Conservation (phyloP, 257 asterid species). For the Salvia splendens region DNA sequence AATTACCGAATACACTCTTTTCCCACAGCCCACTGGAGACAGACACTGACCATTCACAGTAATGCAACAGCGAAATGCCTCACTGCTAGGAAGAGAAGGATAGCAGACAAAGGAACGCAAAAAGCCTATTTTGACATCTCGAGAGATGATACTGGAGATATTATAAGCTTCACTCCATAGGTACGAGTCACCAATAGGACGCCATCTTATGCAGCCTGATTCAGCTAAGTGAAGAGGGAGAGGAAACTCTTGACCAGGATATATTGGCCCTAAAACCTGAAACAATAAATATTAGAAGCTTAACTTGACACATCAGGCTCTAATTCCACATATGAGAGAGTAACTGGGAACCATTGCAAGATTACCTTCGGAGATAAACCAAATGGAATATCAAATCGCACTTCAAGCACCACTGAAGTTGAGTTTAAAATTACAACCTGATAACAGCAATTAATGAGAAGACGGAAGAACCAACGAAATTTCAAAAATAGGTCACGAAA, state of each 20-base stretch:
- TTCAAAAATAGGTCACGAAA: slow-evolving; percentile 21
- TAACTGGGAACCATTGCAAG: slow-evolving; percentile 16
- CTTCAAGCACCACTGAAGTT: slow-evolving; percentile 79
- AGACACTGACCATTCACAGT: slow-evolving; percentile 68
- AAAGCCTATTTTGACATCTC: slow-evolving; percentile 66
- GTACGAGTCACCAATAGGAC: slow-evolving; percentile 83
- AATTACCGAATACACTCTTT: slow-evolving; percentile 41
- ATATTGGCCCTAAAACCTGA: slow-evolving; percentile 90
- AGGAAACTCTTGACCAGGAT: slow-evolving; percentile 94
- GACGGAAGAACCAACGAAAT: slow-evolving; percentile 29
- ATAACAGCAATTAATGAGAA: slow-evolving; percentile 38
- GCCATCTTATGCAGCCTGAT: slow-evolving; percentile 90
- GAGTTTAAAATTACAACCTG: slow-evolving; percentile 87
- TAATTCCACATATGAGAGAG: slow-evolving; percentile 27
- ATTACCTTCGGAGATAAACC: slow-evolving; percentile 94
- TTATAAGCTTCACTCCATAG: slow-evolving; percentile 94
- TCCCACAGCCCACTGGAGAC: slow-evolving; percentile 54
- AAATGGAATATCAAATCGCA: slow-evolving; percentile 93
- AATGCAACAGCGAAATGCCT: slow-evolving; percentile 91
- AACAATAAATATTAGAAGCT: slow-evolving; percentile 33
- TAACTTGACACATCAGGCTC: slow-evolving; percentile 15
- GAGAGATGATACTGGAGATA: slow-evolving; percentile 77
- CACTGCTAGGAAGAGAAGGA: slow-evolving; percentile 93
- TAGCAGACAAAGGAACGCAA: slow-evolving; percentile 88
- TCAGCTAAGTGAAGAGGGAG: slow-evolving; percentile 96